Base-by-base conservation (phyloP, 208 protist genomes). In the Trypanosoma lewisi region DNA sequence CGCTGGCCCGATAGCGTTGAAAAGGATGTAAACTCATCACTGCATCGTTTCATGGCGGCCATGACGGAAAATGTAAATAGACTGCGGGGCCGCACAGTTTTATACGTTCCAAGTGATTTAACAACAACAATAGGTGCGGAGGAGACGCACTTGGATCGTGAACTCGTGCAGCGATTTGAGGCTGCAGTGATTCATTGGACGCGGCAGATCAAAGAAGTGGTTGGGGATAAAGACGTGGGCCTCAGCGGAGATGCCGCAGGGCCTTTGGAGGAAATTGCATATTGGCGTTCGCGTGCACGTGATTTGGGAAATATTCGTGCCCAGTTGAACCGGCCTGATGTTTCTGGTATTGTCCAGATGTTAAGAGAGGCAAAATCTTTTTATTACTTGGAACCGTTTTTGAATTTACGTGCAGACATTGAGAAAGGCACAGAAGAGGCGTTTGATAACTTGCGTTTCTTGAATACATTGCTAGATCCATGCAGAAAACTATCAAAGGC, bases 131-230 rank as follows among this genome's bases (percentile, higher is more conserved):
- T 59, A 12, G 69, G 77, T 16, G 27, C 68, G 30, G 51, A 50
- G 17, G 78, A 89, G 44, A 85, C 95, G 1, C 80, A 94, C 51
- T 72, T 77, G 2, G 88, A 98, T 61, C 94, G 97, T 53, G 96
- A 98, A 67, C 77, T 99, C 1, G 91, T 99, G 21, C 97, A 98
- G 82, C 87, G 96, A 44, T 97, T 98, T 67, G 96, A 99, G 77
- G 84, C 94, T 0, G 97, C 96, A 0, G 89, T 98, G 16, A 99
- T 99, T 59, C 98, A 99, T 83, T 99, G 98, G 98, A 99, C 98
- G 12, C 83, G 96, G 37, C 98, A 99, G 83, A 98, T 99, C 75
- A 98, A 98, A 70, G 95, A 98, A 57, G 97, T 99, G 9, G 81
- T 99, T 37, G 93, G 83, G 21, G 91, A 97, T 48, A 83, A 94